Base-by-base conservation (phyloP, 257 asterid genomes). In the Solanum megistacrolobum region DNA sequence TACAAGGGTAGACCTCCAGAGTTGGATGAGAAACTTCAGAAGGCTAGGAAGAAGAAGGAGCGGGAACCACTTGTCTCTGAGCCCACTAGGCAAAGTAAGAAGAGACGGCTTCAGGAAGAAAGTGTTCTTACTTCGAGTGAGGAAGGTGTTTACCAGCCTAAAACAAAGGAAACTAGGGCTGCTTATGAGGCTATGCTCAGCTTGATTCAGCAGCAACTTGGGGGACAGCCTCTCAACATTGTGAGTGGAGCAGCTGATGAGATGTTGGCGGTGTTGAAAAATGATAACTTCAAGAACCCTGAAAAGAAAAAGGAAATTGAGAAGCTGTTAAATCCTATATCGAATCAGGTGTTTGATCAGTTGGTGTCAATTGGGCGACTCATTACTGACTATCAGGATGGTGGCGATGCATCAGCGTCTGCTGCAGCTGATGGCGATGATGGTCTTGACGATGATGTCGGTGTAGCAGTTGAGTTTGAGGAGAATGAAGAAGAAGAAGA, bases 401-500 rank as follows among this genome's bases (percentile, higher is more conserved):
- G 73, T 16, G 88, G 91, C 10, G 93, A 89, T 88, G 89, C 78
- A 27, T 31, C 86, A 35, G 91, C 39, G 21, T 25, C 87, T 52
- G 88, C 82, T 52, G 84, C 88, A 75, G 86, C 89, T 66, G 85
- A 87, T 69, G 91, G 90, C 5, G 92, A 87, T 25, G 93, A 86
- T 32, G 89, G 46, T 66, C 91, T 91, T 38, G 93, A 91, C 13
- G 90, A 88, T 84, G 90, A 91, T 86, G 93, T 91, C 7, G 93
- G 92, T 16, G 93, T 91, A 14, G 93, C 93, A 73, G 93, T 91
- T 82, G 93, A 91, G 88, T 91, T 91, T 83, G 93, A 91, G 89
- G 92, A 90, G 90, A 91, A 91, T 12, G 93, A 91, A 83, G 93
- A 91, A 60, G 93, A 91, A 74, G 93, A 91, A 12, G 93, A 91